These are phyloP conservation scores for Pseudogymnoascus pannorum DNA, from an alignment of 2,329 filamentous ascomycete species.

Conservation along the genomic window DNA sequence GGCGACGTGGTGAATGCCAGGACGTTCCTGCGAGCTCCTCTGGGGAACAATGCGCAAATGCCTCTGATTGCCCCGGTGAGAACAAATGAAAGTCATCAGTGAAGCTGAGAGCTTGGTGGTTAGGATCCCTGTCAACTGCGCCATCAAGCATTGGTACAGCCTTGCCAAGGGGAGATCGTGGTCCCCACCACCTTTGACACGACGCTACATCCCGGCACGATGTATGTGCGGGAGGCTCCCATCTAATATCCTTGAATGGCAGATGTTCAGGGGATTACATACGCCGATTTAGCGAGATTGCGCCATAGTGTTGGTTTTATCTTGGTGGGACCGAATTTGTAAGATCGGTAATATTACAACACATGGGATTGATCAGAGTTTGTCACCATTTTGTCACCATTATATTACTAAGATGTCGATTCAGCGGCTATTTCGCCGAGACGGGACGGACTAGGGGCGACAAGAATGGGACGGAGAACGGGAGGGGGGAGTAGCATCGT, in stretches of 20 bases:
- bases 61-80: too few species aligned
- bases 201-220: too few species aligned
- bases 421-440: not conserved
- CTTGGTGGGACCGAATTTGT: not conserved
- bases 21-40: too few species aligned
- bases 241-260: slow-evolving; percentile 20
- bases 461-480: not conserved
- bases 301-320: not conserved
- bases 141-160: too few species aligned
- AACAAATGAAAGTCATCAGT: too few species aligned
- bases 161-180: too few species aligned
- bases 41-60: too few species aligned
- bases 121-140: too few species aligned
- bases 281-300: not conserved
- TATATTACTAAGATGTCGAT: not conserved
- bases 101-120: too few species aligned
- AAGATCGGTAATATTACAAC: not conserved
- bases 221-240: too few species aligned
- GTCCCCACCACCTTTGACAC: too few species aligned
- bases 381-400: not conserved
- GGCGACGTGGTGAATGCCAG: too few species aligned
- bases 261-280: not conserved
- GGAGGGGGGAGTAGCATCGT: not conserved
- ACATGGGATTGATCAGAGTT: not conserved
- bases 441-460: not conserved